Base-by-base conservation (phyloP, 2,329 filamentous ascomycete genomes). In the Pleoardoris graminearum region DNA sequence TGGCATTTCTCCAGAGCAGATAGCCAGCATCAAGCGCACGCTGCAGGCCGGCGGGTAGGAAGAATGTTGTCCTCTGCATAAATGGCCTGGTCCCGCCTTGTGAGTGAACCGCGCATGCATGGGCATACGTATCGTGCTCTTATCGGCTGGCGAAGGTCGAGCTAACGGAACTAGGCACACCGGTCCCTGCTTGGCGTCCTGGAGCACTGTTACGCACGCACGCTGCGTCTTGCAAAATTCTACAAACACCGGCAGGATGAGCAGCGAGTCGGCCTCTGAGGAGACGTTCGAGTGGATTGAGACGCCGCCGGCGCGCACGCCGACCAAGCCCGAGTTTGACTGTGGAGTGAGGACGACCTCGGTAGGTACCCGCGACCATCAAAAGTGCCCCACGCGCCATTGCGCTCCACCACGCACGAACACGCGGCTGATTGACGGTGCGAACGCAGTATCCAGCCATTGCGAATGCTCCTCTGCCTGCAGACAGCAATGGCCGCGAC, bases 391-490 rank as follows among this genome's bases (percentile, higher is more conserved):
- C 53, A 50, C 62, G 58, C 63, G 65, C 70, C 66, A 72, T 71
- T 72, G 69, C 63, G 59, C 53, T 32, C 45, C 53, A 46, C 52
- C 29, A 35, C 22, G 37, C 50, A 51, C 48, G 54, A 52, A 59
- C 58, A 58, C 53, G 23, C 57, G 51, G 55, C 61, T 72, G 59
- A 71, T 55, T 55, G 46, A 52, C 19, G 44, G 32, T 59, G 58
- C 14, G 51, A 45, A 29, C 54, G 60, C 69, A 95, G 92, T 93
- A 85, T 68, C 88, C 90, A 27, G 79, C 91, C 56, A 97, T 97
- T 78, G 90, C 95, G 73, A 97, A 97, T 85, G 90, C 87, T 43
- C 91, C 94, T 60, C 85, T 97, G 37, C 94, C 94, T 32, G 93
- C 92, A 61, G 94, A 99, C 74, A 90, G 85, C 45, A 79, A 91